Conservation (phyloP, 1,284 basidiomycete genomes). For the Melampsora larici-populina region DNA sequence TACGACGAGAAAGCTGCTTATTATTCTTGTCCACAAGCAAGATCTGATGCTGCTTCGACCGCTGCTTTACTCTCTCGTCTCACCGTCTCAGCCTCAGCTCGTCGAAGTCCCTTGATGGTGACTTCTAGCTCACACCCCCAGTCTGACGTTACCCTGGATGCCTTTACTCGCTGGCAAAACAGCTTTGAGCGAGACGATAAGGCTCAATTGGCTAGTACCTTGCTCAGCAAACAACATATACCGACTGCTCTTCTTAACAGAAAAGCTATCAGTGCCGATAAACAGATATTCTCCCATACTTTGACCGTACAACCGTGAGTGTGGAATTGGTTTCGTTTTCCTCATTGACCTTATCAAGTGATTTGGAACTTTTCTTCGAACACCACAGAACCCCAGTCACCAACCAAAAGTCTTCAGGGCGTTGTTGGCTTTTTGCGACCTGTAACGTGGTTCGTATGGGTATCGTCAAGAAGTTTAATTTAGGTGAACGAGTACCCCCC, state of each 20-base stretch:
- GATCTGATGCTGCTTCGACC: conserved; percentile 44
- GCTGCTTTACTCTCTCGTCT: conserved; percentile 21
- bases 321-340: background rate
- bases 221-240: conserved; percentile 73
- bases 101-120: conserved; percentile 29
- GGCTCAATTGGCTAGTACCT: conserved; percentile 71
- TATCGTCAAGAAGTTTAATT: conserved; percentile 70
- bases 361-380: background rate
- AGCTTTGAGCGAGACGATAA: conserved; percentile 58
- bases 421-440: conserved; percentile 90
- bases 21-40: conserved; percentile 25
- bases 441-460: conserved; percentile 56
- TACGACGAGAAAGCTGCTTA: conserved; percentile 8
- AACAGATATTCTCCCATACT: conserved; percentile 39
- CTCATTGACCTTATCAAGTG: background rate
- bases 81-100: conserved; percentile 9
- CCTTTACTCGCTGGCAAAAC: conserved; percentile 18
- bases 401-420: conserved; percentile 78
- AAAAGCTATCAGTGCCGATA: conserved; percentile 56
- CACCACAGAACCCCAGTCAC: conserved; percentile 67
- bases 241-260: conserved; percentile 66
- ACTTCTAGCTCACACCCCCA: background rate
- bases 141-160: background rate
- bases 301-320: conserved; percentile 42
- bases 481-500: conserved; percentile 82